Base-by-base conservation (phyloP, 495 filamentous ascomycete species). In the Talaromyces trachyspermus region DNA sequence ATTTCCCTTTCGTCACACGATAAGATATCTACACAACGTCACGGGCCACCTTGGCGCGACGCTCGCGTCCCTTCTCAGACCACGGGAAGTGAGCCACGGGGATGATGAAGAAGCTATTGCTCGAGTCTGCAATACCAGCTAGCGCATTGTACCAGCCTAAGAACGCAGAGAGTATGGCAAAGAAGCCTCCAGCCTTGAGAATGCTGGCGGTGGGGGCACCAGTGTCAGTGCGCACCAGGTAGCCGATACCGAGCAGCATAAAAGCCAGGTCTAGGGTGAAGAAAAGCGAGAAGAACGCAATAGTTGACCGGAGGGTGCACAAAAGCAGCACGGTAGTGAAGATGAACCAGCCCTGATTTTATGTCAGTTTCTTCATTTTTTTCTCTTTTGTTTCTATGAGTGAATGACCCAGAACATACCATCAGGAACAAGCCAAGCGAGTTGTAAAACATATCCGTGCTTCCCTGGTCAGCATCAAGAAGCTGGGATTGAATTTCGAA, bases 11-110 rank as follows among this genome's bases (percentile, higher is more conserved):
- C 27, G 6, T 30, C 27, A 30, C 6, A 30, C 27, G 6, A 30
- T 6, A 30, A 30, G 27, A 30, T 30, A 7, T 39, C 59, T 65
- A 73, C 3, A 58, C 68, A 19, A 55, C 44, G 49, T 70, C 61
- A 20, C 66, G 66, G 29, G 71, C 64, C 46, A 66, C 60, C 63
- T 74, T 70, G 50, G 54, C 49, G 37, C 83, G 72, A 46, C 51
- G 56, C 66, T 80, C 70, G 53, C 83, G 84, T 35, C 83, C 89
- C 71, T 88, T 90, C 57, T 88, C 85, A 26, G 85, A 90, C 92
- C 92, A 96, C 30, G 91, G 92, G 80, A 98, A 95, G 79, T 96
- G 92, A 53, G 82, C 79, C 55, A 96, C 92, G 45, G 89, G 90
- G 54, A 95, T 75, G 61, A 92, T 76, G 79, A 98, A 95, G 86